Conservation (phyloP, 148 eudicot species). For the Vaccinium corymbosum region DNA sequence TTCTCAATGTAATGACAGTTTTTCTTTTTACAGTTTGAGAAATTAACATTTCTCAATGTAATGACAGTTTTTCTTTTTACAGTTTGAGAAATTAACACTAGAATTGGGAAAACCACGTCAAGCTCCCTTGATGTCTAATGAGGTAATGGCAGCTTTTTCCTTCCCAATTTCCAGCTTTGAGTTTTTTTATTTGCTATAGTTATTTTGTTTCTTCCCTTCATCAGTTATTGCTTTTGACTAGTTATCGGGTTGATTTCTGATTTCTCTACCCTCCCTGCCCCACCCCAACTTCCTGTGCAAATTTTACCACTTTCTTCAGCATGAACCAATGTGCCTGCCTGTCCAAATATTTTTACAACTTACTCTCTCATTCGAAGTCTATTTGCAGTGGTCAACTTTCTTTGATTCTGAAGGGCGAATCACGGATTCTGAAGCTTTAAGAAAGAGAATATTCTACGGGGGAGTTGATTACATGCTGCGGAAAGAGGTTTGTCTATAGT, state of each 20-base stretch:
- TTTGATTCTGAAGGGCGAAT: slow-evolving; percentile 88
- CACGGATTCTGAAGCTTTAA: slow-evolving; percentile 59
- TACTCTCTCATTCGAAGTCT: slow-evolving; percentile 14
- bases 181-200: not conserved
- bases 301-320: not conserved
- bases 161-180: slow-evolving; percentile 11
- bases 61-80: slow-evolving; percentile 25
- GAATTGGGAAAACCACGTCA: slow-evolving; percentile 95
- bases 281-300: not conserved
- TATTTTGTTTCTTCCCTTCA: not conserved
- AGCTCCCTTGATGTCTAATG: slow-evolving; percentile 61
- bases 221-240: not conserved
- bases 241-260: not conserved
- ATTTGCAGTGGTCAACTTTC: slow-evolving; percentile 70
- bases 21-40: slow-evolving; percentile 59
- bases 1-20: slow-evolving; percentile 5
- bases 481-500: slow-evolving; percentile 54
- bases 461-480: slow-evolving; percentile 73
- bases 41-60: slow-evolving; percentile 32
- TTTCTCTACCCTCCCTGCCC: not conserved
- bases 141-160: slow-evolving; percentile 43
- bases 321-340: not conserved
- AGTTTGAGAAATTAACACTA: slow-evolving; percentile 68
- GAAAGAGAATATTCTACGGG: slow-evolving; percentile 85
- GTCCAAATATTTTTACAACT: not conserved